Evolutionary conservation across 2,329 filamentous ascomycete genomes (phyloP).

Genomic region (Nothopassalora personata): DNA sequence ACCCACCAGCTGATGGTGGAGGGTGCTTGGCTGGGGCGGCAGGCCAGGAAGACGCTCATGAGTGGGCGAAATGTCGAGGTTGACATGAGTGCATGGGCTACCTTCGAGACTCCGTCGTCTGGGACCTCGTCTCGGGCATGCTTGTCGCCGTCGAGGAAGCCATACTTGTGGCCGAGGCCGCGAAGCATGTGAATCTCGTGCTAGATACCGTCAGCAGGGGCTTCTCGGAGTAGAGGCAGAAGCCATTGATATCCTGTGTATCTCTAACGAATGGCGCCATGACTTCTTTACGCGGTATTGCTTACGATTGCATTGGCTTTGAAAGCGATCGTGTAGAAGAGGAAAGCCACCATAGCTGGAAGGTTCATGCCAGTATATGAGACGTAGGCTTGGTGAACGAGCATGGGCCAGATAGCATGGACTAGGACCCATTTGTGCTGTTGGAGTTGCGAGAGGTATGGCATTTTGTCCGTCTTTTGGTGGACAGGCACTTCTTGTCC

Average conservation of each 20-base stretch:
- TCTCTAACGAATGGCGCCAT: too few species aligned
- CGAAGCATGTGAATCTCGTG: slow-evolving; percentile 38
- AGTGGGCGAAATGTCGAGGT: slow-evolving; percentile 19
- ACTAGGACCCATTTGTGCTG: slow-evolving; percentile 38
- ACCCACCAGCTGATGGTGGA: slow-evolving; percentile 31
- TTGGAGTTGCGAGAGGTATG: slow-evolving; percentile 35
- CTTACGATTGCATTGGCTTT: slow-evolving; percentile 20
- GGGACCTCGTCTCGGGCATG: slow-evolving; percentile 42
- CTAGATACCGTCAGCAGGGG: too few species aligned
- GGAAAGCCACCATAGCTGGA: slow-evolving; percentile 28
- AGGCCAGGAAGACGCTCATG: slow-evolving; percentile 18
- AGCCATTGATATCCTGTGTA: too few species aligned
- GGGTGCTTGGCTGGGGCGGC: slow-evolving; percentile 7
- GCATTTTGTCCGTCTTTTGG: slow-evolving; percentile 40
- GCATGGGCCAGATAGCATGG: slow-evolving; percentile 36
- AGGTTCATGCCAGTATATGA: slow-evolving; percentile 32
- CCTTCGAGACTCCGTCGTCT: slow-evolving; percentile 26
- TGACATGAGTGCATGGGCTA: slow-evolving; percentile 14
- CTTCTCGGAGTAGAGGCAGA: too few species aligned
- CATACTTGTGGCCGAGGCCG: slow-evolving; percentile 35
- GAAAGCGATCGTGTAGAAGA: slow-evolving; percentile 39
- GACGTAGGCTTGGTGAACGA: slow-evolving; percentile 36
- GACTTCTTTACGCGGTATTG: background rate
- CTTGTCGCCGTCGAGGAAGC: slow-evolving; percentile 43
- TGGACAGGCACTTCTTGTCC: slow-evolving; percentile 36